A percentile compares a stretch with the other conserved stretches of the same genome.
Conservation (phyloP, 345 rosid species). For the Populus simonii region DNA sequence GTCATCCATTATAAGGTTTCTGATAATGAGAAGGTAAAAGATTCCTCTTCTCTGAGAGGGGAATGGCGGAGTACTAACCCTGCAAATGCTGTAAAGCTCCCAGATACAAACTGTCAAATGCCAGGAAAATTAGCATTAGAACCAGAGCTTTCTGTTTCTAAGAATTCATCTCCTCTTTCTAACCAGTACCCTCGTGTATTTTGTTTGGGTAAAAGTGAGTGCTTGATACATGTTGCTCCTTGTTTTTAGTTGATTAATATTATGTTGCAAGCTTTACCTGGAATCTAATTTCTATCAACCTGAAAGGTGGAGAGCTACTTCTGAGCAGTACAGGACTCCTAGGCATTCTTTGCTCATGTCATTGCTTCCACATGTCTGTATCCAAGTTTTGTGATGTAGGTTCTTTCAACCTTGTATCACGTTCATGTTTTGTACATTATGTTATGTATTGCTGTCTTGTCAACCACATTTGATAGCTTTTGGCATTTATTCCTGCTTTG, state of each 20-base stretch:
- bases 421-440: not conserved
- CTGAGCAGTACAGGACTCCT: conserved; percentile 48
- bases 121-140: conserved; percentile 15
- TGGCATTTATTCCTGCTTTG: not conserved
- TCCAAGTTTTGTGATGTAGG: conserved; percentile 54
- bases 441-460: not conserved
- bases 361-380: conserved; percentile 45
- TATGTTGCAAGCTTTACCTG: not conserved
- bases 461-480: not conserved
- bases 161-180: conserved; percentile 18
- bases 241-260: not conserved
- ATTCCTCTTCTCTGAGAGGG: conserved; percentile 21
- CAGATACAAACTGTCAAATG: conserved; percentile 5
- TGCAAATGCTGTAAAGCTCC: conserved; percentile 20
- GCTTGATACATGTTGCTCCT: not conserved
- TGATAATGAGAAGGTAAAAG: conserved; percentile 25
- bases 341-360: conserved; percentile 51
- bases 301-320: conserved; percentile 49
- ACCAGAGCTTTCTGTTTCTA: conserved; percentile 20
- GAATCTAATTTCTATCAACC: conserved; percentile 12
- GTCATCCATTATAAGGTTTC: conserved; percentile 16
- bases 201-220: conserved; percentile 48
- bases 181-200: conserved; percentile 37
- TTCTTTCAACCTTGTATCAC: conserved; percentile 2
- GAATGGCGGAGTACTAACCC: conserved; percentile 8